A percentile compares a stretch with the other conserved stretches of the same genome.
Conservation (phyloP, 2,329 filamentous ascomycete genomes). For the Cordyceps cateniannulata region DNA sequence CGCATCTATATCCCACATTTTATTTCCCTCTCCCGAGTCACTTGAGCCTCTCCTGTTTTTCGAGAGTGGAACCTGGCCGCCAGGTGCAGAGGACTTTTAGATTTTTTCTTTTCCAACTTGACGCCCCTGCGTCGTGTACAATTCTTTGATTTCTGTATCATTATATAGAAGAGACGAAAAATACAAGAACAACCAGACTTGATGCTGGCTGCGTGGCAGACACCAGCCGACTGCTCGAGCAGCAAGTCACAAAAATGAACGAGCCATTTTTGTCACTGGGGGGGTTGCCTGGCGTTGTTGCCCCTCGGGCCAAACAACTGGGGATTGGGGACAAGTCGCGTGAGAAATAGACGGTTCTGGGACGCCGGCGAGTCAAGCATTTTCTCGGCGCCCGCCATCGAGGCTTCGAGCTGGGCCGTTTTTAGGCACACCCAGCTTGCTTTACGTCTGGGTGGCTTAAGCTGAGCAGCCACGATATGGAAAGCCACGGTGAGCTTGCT, state of each 20-base stretch:
- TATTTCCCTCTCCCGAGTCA: neutral
- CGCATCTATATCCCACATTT: neutral
- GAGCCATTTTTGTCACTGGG: neutral
- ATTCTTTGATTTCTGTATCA: neutral
- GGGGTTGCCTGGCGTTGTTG: neutral
- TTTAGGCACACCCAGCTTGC: neutral
- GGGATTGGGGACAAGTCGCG: slow-evolving; percentile 2
- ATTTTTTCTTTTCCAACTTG: neutral
- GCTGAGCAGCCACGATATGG: neutral
- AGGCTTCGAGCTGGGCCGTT: neutral
- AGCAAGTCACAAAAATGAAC: neutral
- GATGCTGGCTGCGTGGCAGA: neutral
- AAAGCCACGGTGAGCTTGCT: neutral
- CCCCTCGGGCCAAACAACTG: neutral
- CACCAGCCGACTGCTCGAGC: neutral
- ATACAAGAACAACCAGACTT: neutral
- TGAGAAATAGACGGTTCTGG: neutral
- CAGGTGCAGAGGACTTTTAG: neutral
- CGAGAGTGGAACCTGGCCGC: neutral
- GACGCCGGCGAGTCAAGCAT: slow-evolving; percentile 1
- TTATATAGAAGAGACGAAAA: neutral
- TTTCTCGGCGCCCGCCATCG: neutral
- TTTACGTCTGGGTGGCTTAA: neutral
- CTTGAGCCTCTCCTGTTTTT: neutral
- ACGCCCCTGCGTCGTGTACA: neutral